Conservation (phyloP, 2,329 filamentous ascomycete genomes). For the Xylaria sp. region DNA sequence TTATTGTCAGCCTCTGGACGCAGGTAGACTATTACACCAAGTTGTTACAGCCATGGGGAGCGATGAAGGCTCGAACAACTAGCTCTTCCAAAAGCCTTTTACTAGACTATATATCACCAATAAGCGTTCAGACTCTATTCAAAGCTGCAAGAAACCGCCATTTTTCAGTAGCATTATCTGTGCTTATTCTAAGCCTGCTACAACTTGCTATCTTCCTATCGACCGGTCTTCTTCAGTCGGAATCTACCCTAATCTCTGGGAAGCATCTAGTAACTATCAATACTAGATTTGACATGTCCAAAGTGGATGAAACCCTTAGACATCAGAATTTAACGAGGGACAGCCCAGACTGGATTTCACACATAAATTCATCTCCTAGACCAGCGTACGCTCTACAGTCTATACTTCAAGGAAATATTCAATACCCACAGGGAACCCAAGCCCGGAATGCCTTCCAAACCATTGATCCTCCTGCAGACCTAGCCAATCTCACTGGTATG, state of each 20-base stretch:
- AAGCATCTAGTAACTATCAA: not conserved
- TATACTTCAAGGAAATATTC: not conserved
- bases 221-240: not conserved
- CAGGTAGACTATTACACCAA: slow-evolving; percentile 12
- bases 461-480: not conserved
- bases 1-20: slow-evolving; percentile 2
- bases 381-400: not conserved
- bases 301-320: not conserved
- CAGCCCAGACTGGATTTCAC: not conserved
- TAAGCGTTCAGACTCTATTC: not conserved
- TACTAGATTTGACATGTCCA: not conserved
- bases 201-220: not conserved
- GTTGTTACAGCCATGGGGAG: not conserved
- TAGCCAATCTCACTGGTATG: not conserved
- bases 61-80: not conserved
- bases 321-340: not conserved
- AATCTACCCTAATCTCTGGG: not conserved
- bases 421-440: not conserved
- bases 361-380: not conserved
- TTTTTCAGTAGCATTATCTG: not conserved
- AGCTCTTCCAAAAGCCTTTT: not conserved
- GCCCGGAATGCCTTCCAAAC: not conserved
- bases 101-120: slow-evolving; percentile 5
- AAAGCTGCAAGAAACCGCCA: not conserved
- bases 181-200: not conserved